These are phyloP conservation scores for Coemansia sp. DNA, from an alignment of 192 early-diverging fungal genomes.

Conservation along the genomic window DNA sequence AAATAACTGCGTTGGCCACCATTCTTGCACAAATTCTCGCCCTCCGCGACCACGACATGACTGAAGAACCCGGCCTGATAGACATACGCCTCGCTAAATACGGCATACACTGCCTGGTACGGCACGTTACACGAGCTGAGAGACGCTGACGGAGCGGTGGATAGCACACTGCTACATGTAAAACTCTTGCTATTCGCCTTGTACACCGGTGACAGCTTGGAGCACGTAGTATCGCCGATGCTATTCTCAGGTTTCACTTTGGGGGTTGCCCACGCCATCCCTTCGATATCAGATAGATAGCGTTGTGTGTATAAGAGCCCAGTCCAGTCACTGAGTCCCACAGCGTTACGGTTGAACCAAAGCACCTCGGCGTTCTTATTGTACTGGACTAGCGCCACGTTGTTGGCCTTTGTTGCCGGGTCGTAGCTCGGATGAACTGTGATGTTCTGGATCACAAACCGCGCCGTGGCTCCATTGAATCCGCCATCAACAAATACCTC, in stretches of 20 bases:
- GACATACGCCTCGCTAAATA: neutral
- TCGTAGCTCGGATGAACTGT: constrained; percentile 31
- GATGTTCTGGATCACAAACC: constrained; percentile 3
- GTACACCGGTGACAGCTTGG: constrained; percentile 17
- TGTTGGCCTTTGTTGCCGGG: constrained; percentile 27
- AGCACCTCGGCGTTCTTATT: neutral
- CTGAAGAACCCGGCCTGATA: constrained; percentile 33
- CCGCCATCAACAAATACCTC: constrained; percentile 11
- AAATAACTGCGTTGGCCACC: constrained; percentile 19
- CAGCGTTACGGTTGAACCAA: constrained; percentile 26
- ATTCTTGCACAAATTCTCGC: constrained; percentile 17
- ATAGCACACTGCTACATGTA: constrained; percentile 5
- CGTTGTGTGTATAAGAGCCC: constrained; percentile 17
- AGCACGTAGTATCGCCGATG: constrained; percentile 5
- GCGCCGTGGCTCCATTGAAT: neutral
- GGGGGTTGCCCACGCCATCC: constrained; percentile 18
- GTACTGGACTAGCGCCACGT: constrained; percentile 27
- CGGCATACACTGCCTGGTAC: constrained; percentile 16
- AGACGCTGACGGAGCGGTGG: neutral
- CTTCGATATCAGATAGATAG: constrained; percentile 2
- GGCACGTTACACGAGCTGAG: constrained; percentile 16
- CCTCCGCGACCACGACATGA: constrained; percentile 10
- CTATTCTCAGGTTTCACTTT: neutral
- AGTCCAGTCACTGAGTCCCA: neutral
- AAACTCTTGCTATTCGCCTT: constrained; percentile 13